phyloP scores from a whole-genome alignment of 2,329 filamentous ascomycete species.

The Macroventuria anomochaeta region DNA sequence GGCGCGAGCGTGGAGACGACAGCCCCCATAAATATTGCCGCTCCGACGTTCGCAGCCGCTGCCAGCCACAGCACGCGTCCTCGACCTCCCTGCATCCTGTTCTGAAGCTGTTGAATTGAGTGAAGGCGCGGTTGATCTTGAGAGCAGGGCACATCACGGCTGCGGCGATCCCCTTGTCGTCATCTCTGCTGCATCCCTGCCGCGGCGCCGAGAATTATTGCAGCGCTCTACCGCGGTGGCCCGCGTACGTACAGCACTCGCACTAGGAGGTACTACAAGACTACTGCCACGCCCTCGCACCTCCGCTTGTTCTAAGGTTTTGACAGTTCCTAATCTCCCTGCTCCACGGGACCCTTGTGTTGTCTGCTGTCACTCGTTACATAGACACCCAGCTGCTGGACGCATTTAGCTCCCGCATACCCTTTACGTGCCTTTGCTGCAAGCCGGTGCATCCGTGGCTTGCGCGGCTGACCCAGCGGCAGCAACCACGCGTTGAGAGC shows the following conservation, averaged over 20 bases:
- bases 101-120: slow-evolving; percentile 3
- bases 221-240: slow-evolving; percentile 7
- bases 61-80: slow-evolving; percentile 17
- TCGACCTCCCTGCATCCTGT: slow-evolving; percentile 1
- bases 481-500: slow-evolving; percentile 27
- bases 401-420: slow-evolving; percentile 4
- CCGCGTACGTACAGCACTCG: slow-evolving; percentile 6
- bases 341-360: slow-evolving; percentile 18
- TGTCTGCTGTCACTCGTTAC: slow-evolving; percentile 35
- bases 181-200: slow-evolving; percentile 18
- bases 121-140: slow-evolving; percentile 1
- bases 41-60: slow-evolving; percentile 15
- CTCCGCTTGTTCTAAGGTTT: slow-evolving; percentile 3
- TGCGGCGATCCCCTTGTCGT: slow-evolving; percentile 19
- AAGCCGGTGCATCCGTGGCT: slow-evolving; percentile 41
- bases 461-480: slow-evolving; percentile 32
- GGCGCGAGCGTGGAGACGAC: slow-evolving; percentile 11
- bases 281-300: slow-evolving; percentile 7
- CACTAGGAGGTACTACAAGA: slow-evolving; percentile 13
- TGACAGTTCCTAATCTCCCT: slow-evolving; percentile 9
- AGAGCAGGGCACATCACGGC: slow-evolving; percentile 10
- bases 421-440: slow-evolving; percentile 21
- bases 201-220: slow-evolving; percentile 15
- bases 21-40: slow-evolving; percentile 12
- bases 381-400: slow-evolving; percentile 7